phyloP scores from a whole-genome alignment of 73 alveolate genomes.

The Paramecium biaurelia region DNA sequence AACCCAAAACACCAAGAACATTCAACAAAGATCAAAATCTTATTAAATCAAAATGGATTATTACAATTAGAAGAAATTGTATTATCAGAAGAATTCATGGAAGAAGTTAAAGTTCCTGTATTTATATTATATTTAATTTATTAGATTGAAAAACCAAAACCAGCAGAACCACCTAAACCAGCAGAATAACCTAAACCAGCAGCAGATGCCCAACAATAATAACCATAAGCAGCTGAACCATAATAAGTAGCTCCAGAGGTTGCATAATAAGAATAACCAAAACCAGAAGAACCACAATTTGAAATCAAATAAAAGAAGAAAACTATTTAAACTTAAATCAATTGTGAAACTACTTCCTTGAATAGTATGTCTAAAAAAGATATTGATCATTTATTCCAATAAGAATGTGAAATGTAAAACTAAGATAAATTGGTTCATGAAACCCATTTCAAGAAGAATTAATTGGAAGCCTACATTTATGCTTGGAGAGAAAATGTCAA shows the following conservation, averaged over 20 bases:
- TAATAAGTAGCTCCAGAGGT: constrained; percentile 64
- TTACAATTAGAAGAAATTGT: constrained; percentile 73
- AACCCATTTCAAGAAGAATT: constrained; percentile 73
- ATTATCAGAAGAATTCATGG: constrained; percentile 69
- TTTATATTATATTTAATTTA: background rate
- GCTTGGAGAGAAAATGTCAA: constrained; percentile 73
- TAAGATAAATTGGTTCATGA: constrained; percentile 69
- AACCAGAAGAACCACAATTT: constrained; percentile 60
- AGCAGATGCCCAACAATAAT: constrained; percentile 27
- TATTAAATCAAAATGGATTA: constrained; percentile 71
- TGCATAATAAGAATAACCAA: constrained; percentile 32
- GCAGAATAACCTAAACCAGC: constrained; percentile 46
- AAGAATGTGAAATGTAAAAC: constrained; percentile 64
- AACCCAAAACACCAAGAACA: constrained; percentile 71
- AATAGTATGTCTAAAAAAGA: constrained; percentile 62
- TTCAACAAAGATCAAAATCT: constrained; percentile 70
- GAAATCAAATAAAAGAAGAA: constrained; percentile 72
- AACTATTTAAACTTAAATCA: constrained; percentile 58
- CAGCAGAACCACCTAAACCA: constrained; percentile 44
- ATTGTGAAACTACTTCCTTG: constrained; percentile 37
- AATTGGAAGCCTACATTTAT: constrained; percentile 81
- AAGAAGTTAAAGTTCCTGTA: constrained; percentile 60
- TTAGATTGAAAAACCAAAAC: constrained; percentile 64
- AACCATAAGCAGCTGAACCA: background rate
- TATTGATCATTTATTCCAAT: constrained; percentile 36